These are phyloP conservation scores for Tulasnella sp. DNA, from an alignment of 768 basidiomycete genomes.

Conservation along the genomic window DNA sequence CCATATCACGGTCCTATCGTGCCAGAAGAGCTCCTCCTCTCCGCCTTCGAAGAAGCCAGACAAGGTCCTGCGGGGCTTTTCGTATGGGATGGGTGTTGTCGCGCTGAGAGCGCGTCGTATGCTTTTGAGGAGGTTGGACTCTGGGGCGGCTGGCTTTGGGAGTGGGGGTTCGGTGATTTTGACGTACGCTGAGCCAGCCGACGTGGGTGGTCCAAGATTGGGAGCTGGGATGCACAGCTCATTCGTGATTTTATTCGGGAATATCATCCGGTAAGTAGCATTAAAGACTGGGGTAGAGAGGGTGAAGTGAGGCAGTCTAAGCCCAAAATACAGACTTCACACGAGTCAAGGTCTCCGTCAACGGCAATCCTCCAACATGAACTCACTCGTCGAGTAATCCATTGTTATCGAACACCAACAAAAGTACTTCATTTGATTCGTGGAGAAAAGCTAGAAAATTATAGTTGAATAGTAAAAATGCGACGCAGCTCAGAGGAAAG, in stretches of 20 bases:
- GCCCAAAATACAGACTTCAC: not conserved
- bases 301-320: not conserved
- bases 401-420: not conserved
- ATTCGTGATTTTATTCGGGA: not conserved
- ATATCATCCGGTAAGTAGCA: not conserved
- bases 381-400: not conserved
- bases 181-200: not conserved
- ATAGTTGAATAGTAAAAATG: not conserved
- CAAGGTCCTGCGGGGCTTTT: constrained; percentile 5
- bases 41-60: constrained; percentile 10
- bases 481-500: not conserved
- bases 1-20: constrained; percentile 47
- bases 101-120: constrained; percentile 14
- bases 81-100: not conserved
- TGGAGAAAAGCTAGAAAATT: not conserved
- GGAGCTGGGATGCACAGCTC: not conserved
- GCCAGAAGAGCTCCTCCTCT: constrained; percentile 65
- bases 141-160: constrained; percentile 4
- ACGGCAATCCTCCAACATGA: too few species aligned
- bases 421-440: too few species aligned
- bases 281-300: not conserved
- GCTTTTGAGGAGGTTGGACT: constrained; percentile 29
- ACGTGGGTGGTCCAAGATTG: not conserved
- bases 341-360: not conserved
- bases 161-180: constrained; percentile 2